phyloP scores from a whole-genome alignment of 164 flowering plant species.

The Euptelea pleiosperma region DNA sequence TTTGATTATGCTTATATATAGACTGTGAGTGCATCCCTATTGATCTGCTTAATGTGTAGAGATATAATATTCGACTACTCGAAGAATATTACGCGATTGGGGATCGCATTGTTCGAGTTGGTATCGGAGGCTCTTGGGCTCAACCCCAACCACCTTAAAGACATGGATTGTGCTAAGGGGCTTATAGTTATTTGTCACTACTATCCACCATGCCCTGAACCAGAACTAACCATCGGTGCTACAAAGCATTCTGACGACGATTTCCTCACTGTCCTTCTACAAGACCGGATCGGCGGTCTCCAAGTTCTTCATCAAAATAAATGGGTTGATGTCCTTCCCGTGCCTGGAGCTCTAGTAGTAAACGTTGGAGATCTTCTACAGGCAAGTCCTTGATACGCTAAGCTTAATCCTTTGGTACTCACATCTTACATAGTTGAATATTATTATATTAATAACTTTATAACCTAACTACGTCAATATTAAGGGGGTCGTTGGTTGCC shows the following conservation, averaged over 20 bases:
- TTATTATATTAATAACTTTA: no score
- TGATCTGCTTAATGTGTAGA: no score
- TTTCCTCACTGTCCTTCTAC: constrained; percentile 25
- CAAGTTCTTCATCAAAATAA: constrained; percentile 20
- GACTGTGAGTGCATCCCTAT: no score
- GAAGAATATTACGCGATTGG: constrained; percentile 21
- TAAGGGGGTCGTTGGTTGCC: no score
- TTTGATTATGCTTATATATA: no score
- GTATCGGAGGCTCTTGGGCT: constrained; percentile 39
- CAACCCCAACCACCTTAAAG: constrained; percentile 16
- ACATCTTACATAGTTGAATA: no score
- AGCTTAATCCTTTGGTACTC: no score
- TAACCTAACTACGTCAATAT: no score
- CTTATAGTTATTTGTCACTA: constrained; percentile 8
- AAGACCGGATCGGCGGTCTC: constrained; percentile 24
- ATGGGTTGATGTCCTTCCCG: constrained; percentile 24
- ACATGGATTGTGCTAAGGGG: constrained; percentile 24
- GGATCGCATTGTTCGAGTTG: constrained; percentile 21
- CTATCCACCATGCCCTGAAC: constrained; percentile 33
- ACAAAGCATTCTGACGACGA: constrained; percentile 25
- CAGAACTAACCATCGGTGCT: constrained; percentile 21
- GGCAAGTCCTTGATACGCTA: not conserved
- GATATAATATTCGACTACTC: constrained; percentile 22
- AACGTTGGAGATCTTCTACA: constrained; percentile 24
- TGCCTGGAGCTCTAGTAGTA: constrained; percentile 20